Percentiles rank a stretch among this genome's conserved stretches.
These are phyloP conservation scores for Pseudocercospora eumusae DNA, from an alignment of 2,329 filamentous ascomycete species.

Conservation along the genomic window DNA sequence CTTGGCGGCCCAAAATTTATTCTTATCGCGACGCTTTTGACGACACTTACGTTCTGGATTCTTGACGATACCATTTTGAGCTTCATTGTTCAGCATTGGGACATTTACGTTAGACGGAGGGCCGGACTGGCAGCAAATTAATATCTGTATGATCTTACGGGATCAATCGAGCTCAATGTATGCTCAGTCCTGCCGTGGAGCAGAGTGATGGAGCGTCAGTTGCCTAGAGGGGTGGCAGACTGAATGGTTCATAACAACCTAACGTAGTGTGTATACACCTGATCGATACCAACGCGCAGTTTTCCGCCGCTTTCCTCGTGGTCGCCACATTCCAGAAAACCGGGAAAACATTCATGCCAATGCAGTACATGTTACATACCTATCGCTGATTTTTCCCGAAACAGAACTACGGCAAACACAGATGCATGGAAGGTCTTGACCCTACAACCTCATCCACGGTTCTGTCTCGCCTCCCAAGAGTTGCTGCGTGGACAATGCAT, in stretches of 20 bases:
- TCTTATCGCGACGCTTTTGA: not conserved
- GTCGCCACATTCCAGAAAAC: slow-evolving; percentile 6
- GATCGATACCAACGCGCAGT: not conserved
- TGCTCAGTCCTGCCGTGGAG: not conserved
- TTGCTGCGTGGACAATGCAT: not conserved
- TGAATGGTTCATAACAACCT: not conserved
- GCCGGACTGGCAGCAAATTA: not conserved
- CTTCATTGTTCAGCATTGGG: slow-evolving; percentile 3
- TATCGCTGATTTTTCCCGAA: slow-evolving; percentile 4
- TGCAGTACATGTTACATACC: not conserved
- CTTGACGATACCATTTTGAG: slow-evolving; percentile 10
- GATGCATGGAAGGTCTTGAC: not conserved
- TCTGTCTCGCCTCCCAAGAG: not conserved
- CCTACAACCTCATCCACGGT: not conserved
- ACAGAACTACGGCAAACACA: not conserved
- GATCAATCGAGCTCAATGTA: not conserved
- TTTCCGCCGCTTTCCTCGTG: slow-evolving; percentile 2
- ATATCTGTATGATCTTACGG: not conserved
- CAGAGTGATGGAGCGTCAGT: not conserved
- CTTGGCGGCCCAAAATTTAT: not conserved
- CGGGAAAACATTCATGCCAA: not conserved
- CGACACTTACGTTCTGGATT: slow-evolving; percentile 7
- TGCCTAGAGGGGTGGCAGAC: not conserved
- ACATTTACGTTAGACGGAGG: not conserved
- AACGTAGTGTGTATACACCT: not conserved